phyloP scores from a whole-genome alignment of 2,329 filamentous ascomycete genomes.

The Clonostachys chloroleuca region DNA sequence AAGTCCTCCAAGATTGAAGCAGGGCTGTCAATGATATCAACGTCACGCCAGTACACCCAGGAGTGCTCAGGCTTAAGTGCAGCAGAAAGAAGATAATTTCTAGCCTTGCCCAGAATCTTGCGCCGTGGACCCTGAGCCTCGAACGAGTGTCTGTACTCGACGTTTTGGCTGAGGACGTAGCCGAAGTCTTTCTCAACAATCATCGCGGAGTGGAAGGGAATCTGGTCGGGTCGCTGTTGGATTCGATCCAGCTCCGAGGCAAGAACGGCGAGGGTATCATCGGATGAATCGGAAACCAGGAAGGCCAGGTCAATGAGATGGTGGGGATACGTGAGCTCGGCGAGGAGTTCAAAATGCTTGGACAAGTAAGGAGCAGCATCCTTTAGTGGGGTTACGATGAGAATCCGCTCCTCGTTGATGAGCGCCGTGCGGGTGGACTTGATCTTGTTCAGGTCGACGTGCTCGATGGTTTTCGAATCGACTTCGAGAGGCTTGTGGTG shows the following conservation, averaged over 20 bases:
- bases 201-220: slow-evolving; percentile 79
- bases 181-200: slow-evolving; percentile 93
- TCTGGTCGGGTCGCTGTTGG: slow-evolving; percentile 73
- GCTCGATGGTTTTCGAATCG: slow-evolving; percentile 74
- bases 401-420: slow-evolving; percentile 77
- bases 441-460: slow-evolving; percentile 81
- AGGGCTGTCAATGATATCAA: slow-evolving; percentile 91
- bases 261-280: slow-evolving; percentile 87
- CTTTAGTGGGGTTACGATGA: slow-evolving; percentile 89
- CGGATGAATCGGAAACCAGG: slow-evolving; percentile 84
- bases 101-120: slow-evolving; percentile 83
- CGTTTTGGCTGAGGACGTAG: slow-evolving; percentile 67
- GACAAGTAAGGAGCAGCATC: slow-evolving; percentile 79
- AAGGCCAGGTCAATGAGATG: slow-evolving; percentile 93
- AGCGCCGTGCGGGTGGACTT: slow-evolving; percentile 75
- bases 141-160: slow-evolving; percentile 81
- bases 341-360: slow-evolving; percentile 91
- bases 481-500: slow-evolving; percentile 84
- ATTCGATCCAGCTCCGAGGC: slow-evolving; percentile 82
- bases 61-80: slow-evolving; percentile 90
- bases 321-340: slow-evolving; percentile 89
- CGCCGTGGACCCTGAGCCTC: slow-evolving; percentile 84
- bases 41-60: slow-evolving; percentile 98
- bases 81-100: slow-evolving; percentile 84
- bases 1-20: slow-evolving; percentile 89